Evolutionary conservation across 2,329 filamentous ascomycete genomes (phyloP), one percentile per base, ranked within the genome.

Genomic region (Scolecobasidium constrictum): DNA sequence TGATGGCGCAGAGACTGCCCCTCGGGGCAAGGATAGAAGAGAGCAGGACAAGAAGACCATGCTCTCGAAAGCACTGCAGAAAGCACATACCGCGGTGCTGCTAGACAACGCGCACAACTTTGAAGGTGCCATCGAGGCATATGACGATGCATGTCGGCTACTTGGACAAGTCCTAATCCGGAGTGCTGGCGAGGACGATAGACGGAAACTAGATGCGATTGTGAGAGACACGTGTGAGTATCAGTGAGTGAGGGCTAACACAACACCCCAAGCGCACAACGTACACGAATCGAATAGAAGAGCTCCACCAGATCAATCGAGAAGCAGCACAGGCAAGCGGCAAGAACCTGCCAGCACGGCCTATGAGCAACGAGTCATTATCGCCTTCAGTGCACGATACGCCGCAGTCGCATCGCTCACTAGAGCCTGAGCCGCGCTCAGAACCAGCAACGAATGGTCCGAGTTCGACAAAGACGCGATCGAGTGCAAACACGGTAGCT

Each of bases 21-120:
- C n/a, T n/a, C 26, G 61, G 47, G 58, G 57, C 5, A 57, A 61
- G 38, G 67, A 69, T 48, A 58, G 59, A 46, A 56, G 62, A 40
- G 68, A 71, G 46, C 67, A 63, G 51, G 68, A 71, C 52, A 71
- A 96, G 59, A 96, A 95, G 67, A 84, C 81, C 9, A 96, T 96
- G 88, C 73, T 98, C 26, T 94, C 90, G n/a, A 85, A 84, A 53
- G 92, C 92, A 1, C 68, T 98, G 43, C 83, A 94, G 58, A 94
- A 95, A 64, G 92, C 92, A 39, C 95, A 98, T 56, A 90, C 86
- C 11, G 92, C 92, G 17, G 92, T 98, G 19, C 75, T 95, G 51
- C 75, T 98, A 33, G 92, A 98, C 64, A 96, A 95, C 73, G 87
- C 86, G 12, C 85, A 92, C 55, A 94, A 96, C 56, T 90, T 92